Base-by-base conservation (phyloP, 768 basidiomycete species). In the Panellus pusillus region DNA sequence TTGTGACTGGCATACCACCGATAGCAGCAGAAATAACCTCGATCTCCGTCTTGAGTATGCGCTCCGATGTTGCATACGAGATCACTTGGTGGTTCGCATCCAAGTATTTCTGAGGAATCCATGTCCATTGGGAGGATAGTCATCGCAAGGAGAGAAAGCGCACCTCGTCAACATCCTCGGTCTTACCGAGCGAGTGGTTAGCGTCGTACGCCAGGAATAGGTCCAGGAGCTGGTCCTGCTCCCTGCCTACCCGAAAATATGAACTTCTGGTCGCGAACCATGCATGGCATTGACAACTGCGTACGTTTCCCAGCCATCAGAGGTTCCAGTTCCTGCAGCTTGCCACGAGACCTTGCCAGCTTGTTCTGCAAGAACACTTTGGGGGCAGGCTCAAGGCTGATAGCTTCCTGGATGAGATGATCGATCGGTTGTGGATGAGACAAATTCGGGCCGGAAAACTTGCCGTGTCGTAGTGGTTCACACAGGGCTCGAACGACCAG, bases 331-430 rank as follows among this genome's bases (percentile, higher is more conserved):
- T 92, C 90, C 47, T 72, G 64, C n/a, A 89, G 64, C 70, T 88
- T 91, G 31, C 67, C 72, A 50, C 81, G 77, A 52, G 79, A 81
- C 52, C 76, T 78, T 46, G 71, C 70, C 20, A 92, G 76, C 58
- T 85, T 88, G 66, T 93, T 93, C 71, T 93, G 91, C 18, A 93
- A 72, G 65, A 89, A 82, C 2, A 90, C 76, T 68, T 89, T 92
- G 0, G 91, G 84, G 8, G 79, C 80, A 18, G 80, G 71, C 32
- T 92, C 91, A 12, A 85, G 67, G 63, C 73, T 84, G 68, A 91
- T 79, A 6, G 76, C 80, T 37, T 71, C 74, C 87, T 89, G 57
- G 39, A 41, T 11, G 39, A 44, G 12, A n/a, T 31, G 7, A n/a
- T 31, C n/a, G n/a, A 43, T 13, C 12, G 9, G 41, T 40, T 35